These are phyloP conservation scores for Lolium multiflorum DNA, from an alignment of 176 grass and related monocot species.

Conservation along the genomic window DNA sequence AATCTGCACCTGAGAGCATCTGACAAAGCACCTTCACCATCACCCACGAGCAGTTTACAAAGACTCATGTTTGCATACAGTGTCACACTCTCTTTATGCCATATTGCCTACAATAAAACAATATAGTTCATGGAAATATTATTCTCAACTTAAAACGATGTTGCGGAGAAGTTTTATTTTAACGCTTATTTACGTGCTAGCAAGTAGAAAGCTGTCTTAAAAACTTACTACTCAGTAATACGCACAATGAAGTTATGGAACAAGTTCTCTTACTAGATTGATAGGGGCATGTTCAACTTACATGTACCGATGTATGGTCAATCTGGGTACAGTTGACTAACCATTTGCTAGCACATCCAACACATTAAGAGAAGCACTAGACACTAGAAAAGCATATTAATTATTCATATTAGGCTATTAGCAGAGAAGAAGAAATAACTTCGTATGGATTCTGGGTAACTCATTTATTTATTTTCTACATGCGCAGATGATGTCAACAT, in stretches of 20 bases:
- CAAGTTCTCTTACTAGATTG: neutral
- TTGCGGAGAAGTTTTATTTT: neutral
- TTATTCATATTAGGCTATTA: neutral
- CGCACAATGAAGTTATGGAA: neutral
- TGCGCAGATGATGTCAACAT: neutral
- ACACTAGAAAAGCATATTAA: neutral
- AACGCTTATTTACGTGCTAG: neutral
- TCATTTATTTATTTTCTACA: neutral
- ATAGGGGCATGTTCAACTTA: neutral
- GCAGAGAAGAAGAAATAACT: neutral
- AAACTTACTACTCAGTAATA: neutral
- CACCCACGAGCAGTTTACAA: slow-evolving; percentile 47
- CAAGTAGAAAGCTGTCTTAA: neutral
- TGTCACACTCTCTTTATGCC: slow-evolving; percentile 1
- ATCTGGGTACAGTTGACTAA: neutral
- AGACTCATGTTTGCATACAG: slow-evolving; percentile 56
- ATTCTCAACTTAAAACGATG: neutral
- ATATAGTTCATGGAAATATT: neutral
- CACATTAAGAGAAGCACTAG: neutral
- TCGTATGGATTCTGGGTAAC: neutral
- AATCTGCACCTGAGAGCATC: slow-evolving; percentile 50
- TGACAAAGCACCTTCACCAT: slow-evolving; percentile 47
- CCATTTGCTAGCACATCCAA: neutral
- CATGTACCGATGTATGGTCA: neutral
- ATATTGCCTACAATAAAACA: slow-evolving; percentile 24